Evolutionary conservation across 148 eudicot species (phyloP).

Genomic region (Heliosperma pusillum): DNA sequence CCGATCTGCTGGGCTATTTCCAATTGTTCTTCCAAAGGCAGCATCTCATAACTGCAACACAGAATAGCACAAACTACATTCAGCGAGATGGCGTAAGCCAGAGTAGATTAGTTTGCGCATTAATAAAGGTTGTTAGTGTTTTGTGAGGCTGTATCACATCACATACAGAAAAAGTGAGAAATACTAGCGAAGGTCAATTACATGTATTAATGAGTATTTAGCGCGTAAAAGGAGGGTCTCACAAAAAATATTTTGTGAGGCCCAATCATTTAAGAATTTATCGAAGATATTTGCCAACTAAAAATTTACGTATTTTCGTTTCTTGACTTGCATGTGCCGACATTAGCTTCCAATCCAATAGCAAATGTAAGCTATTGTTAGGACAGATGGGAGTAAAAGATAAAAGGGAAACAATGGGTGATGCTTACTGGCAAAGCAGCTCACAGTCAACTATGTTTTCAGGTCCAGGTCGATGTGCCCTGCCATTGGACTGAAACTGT

Average conservation of each 20-base stretch:
- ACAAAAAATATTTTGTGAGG: not conserved
- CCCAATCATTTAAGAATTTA: not conserved
- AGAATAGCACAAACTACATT: not conserved
- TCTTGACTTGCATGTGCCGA: not conserved
- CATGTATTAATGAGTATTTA: not conserved
- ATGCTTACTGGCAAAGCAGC: slow-evolving; percentile 80
- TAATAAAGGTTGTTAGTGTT: not conserved
- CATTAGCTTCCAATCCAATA: not conserved
- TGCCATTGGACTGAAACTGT: slow-evolving; percentile 76
- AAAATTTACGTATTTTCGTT: not conserved
- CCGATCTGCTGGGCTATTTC: slow-evolving; percentile 94
- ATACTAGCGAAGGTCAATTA: not conserved
- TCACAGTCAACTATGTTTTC: slow-evolving; percentile 92
- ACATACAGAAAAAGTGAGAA: not conserved
- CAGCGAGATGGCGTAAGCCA: not conserved
- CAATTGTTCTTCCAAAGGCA: slow-evolving; percentile 80
- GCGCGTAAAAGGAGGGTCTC: not conserved
- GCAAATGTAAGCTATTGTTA: not conserved
- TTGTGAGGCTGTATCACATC: not conserved
- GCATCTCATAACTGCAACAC: slow-evolving; percentile 76
- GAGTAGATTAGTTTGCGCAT: not conserved
- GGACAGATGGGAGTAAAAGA: not conserved
- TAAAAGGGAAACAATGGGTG: not conserved
- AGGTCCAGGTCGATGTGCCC: slow-evolving; percentile 95
- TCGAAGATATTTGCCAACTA: not conserved